These are phyloP conservation scores for Apophysomyces elegans DNA, from an alignment of 371 early-diverging fungal species.

Conservation along the genomic window DNA sequence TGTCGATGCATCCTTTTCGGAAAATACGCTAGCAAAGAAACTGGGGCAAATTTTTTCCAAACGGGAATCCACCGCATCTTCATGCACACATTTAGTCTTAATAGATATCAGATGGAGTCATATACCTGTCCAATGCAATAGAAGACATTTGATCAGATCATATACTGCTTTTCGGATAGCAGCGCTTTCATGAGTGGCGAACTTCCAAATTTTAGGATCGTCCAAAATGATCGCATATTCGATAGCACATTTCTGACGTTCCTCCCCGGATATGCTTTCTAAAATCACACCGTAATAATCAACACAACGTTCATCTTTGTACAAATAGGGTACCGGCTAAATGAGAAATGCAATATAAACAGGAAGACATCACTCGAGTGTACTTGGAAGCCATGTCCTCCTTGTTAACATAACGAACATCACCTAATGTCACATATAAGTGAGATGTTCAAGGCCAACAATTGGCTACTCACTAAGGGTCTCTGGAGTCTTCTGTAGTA, in stretches of 20 bases:
- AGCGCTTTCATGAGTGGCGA: slow-evolving; percentile 43
- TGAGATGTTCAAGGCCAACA: slow-evolving; percentile 1
- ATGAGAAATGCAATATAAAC: slow-evolving; percentile 55
- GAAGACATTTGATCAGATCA: slow-evolving; percentile 40
- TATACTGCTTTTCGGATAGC: slow-evolving; percentile 60
- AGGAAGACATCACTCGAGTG: slow-evolving; percentile 58
- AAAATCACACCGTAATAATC: slow-evolving; percentile 4
- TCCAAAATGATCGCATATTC: slow-evolving; percentile 57
- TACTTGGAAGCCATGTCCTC: slow-evolving; percentile 70
- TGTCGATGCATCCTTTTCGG: slow-evolving; percentile 57
- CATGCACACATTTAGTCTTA: neutral
- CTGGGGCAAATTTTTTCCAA: slow-evolving; percentile 52
- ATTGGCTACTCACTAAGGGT: slow-evolving; percentile 51
- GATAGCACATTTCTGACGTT: slow-evolving; percentile 36
- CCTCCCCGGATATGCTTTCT: slow-evolving; percentile 41
- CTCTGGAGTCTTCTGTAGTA: slow-evolving; percentile 64
- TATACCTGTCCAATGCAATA: slow-evolving; percentile 47
- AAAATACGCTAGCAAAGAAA: slow-evolving; percentile 56
- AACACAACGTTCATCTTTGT: neutral
- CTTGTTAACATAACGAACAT: slow-evolving; percentile 63
- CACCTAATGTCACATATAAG: slow-evolving; percentile 38
- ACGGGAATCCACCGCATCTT: slow-evolving; percentile 47
- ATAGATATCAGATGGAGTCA: slow-evolving; percentile 5
- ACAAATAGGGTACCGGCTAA: slow-evolving; percentile 46
- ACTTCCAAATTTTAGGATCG: slow-evolving; percentile 54